Percentiles rank a stretch among this genome's conserved stretches.
Evolutionary conservation across 495 filamentous ascomycete species (phyloP).

Genomic region (Thozetella sp.): DNA sequence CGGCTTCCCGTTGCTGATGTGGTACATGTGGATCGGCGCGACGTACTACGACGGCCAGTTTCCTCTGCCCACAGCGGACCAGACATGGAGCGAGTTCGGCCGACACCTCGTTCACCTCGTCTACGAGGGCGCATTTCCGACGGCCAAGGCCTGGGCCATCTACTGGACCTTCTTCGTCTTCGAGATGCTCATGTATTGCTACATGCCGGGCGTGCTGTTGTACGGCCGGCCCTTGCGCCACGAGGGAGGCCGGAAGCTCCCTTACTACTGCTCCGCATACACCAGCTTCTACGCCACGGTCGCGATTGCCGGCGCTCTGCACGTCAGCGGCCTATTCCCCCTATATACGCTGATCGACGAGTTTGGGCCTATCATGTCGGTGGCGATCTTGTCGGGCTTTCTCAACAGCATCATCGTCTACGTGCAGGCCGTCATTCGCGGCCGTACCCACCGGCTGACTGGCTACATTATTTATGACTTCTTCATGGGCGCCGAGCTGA

Average conservation of each 20-base stretch:
- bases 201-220: constrained; percentile 79
- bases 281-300: constrained; percentile 88
- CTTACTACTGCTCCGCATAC: constrained; percentile 91
- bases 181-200: constrained; percentile 78
- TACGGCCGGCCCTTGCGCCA: constrained; percentile 87
- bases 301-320: constrained; percentile 62
- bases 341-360: constrained; percentile 94
- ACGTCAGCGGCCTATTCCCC: constrained; percentile 82
- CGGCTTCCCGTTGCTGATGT: constrained; percentile 91
- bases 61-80: constrained; percentile 64
- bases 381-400: constrained; percentile 88
- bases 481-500: constrained; percentile 98
- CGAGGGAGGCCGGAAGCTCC: constrained; percentile 77
- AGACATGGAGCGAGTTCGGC: constrained; percentile 69
- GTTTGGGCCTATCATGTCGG: constrained; percentile 87
- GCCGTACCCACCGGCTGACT: constrained; percentile 88
- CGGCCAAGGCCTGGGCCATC: constrained; percentile 78
- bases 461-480: constrained; percentile 93
- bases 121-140: constrained; percentile 81
- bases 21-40: constrained; percentile 98
- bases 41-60: constrained; percentile 86
- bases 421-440: constrained; percentile 76
- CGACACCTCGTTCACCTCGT: constrained; percentile 67
- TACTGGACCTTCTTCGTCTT: constrained; percentile 93
- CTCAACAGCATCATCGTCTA: constrained; percentile 81